phyloP scores from a whole-genome alignment of 2,329 filamentous ascomycete genomes.

The Pseudogymnoascus sp. region DNA sequence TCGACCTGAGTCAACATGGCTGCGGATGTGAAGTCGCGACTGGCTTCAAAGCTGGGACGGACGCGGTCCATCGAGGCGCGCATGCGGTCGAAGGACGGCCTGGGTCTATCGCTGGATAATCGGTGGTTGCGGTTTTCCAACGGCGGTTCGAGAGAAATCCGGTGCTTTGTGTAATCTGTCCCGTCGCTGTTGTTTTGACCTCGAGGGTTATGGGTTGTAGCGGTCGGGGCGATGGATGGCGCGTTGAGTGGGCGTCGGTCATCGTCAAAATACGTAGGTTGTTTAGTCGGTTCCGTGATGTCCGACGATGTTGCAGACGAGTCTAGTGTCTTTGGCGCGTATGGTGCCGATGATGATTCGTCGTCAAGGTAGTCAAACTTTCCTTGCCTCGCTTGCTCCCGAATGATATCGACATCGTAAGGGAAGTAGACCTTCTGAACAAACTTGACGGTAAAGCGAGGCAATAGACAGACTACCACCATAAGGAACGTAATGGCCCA shows the following conservation, averaged over 20 bases:
- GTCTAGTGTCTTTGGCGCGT: conserved; percentile 33
- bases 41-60: conserved; percentile 75
- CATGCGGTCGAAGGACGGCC: conserved; percentile 83
- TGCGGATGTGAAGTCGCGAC: conserved; percentile 84
- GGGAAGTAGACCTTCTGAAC: conserved; percentile 92
- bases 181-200: conserved; percentile 91
- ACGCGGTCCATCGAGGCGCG: conserved; percentile 80
- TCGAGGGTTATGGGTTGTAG: conserved; percentile 65
- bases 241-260: conserved; percentile 90
- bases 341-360: conserved; percentile 11
- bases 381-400: conserved; percentile 79
- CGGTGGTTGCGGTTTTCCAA: conserved; percentile 21
- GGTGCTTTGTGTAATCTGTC: conserved; percentile 73
- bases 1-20: conserved; percentile 78
- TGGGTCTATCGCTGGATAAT: conserved; percentile 47
- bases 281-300: conserved; percentile 40
- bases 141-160: conserved; percentile 49
- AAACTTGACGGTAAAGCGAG: conserved; percentile 77
- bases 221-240: conserved; percentile 72
- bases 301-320: conserved; percentile 52
- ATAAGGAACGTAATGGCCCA: conserved; percentile 79
- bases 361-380: conserved; percentile 64
- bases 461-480: conserved; percentile 73
- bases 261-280: conserved; percentile 63
- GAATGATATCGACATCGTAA: conserved; percentile 88